Percentiles rank a stretch among this genome's conserved stretches.
phyloP scores from a whole-genome alignment of 352 stramenopile species.

The Blastocystis sp. region DNA sequence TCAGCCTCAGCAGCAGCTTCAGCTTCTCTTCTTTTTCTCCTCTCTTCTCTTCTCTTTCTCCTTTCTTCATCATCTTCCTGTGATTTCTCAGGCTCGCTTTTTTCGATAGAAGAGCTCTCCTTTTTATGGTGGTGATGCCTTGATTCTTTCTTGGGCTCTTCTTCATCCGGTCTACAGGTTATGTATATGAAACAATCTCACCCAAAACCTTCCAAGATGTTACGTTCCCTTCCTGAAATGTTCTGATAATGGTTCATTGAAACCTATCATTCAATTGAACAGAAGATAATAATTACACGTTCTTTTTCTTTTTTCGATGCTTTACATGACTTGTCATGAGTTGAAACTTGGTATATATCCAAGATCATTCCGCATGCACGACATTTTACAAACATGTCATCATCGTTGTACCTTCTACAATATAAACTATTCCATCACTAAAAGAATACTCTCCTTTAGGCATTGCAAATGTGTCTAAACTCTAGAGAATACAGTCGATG shows the following conservation, averaged over 20 bases:
- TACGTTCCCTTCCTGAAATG: conserved; percentile 24
- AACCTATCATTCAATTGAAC: not conserved
- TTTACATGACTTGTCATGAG: conserved; percentile 7
- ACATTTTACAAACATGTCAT: conserved; percentile 46
- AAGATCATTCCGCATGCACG: conserved; percentile 29
- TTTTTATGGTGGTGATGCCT: not conserved
- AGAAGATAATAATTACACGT: not conserved
- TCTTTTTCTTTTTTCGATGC: conserved; percentile 42
- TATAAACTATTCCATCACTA: not conserved
- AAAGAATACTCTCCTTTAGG: conserved; percentile 11
- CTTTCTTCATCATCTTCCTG: not conserved
- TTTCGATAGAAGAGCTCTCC: too few relatives aligned
- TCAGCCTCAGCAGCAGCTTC: not conserved
- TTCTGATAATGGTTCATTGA: not conserved
- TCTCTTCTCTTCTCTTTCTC: not conserved
- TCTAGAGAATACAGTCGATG: not conserved
- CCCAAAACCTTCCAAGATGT: conserved; percentile 32
- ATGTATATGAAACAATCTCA: not conserved
- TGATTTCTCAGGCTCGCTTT: not conserved
- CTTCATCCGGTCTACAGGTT: not conserved
- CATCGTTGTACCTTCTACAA: conserved; percentile 53
- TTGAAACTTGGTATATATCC: not conserved
- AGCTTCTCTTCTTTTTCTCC: conserved; percentile 1
- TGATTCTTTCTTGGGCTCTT: not conserved
- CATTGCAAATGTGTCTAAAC: not conserved